Evolutionary conservation across 1,284 basidiomycete genomes (phyloP).

Genomic region (Hemileia vastatrix): DNA sequence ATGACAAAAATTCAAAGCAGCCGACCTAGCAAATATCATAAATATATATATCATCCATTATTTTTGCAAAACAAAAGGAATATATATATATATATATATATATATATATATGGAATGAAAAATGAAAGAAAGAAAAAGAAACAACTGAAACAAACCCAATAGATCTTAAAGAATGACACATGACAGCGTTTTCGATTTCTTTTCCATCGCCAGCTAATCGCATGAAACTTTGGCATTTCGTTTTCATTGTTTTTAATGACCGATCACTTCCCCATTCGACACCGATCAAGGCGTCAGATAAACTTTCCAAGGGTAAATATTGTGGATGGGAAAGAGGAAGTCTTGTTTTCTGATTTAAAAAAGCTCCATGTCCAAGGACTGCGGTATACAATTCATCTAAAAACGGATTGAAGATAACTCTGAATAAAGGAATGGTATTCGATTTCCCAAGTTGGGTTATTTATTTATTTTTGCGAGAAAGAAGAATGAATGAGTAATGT

Average conservation of each 20-base stretch:
- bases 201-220: conserved; percentile 65
- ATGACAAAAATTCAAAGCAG: conserved; percentile 37
- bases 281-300: conserved; percentile 72
- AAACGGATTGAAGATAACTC: conserved; percentile 88
- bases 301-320: conserved; percentile 60
- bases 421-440: conserved; percentile 4
- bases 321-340: conserved; percentile 58
- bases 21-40: conserved; percentile 35
- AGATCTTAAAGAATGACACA: conserved; percentile 76
- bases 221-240: conserved; percentile 63
- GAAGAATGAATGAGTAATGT: too few relatives aligned
- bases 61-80: too few relatives aligned
- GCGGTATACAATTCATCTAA: conserved; percentile 74
- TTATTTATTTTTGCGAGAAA: too few relatives aligned
- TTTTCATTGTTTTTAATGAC: conserved; percentile 51
- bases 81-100: too few relatives aligned
- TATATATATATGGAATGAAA: too few relatives aligned
- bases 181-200: conserved; percentile 60
- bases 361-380: conserved; percentile 67
- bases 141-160: conserved; percentile 53
- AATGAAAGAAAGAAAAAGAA: not conserved
- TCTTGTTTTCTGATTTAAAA: conserved; percentile 54
- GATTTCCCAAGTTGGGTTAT: not conserved
- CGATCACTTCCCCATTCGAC: conserved; percentile 90
- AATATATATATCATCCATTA: conserved; percentile 72